Conservation (phyloP, 805 yeast genomes). For the Lipomyces orientalis region DNA sequence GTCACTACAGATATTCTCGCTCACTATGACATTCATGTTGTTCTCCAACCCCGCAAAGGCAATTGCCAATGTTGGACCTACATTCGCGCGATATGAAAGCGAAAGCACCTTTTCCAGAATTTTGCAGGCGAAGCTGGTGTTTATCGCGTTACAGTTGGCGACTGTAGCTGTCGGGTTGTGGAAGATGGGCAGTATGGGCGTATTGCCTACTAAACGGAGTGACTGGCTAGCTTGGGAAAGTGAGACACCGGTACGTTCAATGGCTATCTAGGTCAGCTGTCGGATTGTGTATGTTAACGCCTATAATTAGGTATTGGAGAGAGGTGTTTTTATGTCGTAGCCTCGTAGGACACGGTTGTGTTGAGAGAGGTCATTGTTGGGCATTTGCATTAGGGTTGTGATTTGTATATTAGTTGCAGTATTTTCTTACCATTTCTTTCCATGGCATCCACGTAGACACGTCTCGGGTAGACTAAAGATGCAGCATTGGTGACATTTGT, state of each 20-base stretch:
- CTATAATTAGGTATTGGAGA: slow-evolving; percentile 9
- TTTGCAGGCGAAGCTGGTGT: slow-evolving; percentile 54
- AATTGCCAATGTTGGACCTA: slow-evolving; percentile 59
- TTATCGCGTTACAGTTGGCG: slow-evolving; percentile 54
- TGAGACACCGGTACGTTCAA: slow-evolving; percentile 20
- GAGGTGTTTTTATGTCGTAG: slow-evolving; percentile 18
- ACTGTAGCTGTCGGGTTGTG: slow-evolving; percentile 78
- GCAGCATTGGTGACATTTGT: neutral
- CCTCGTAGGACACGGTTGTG: neutral
- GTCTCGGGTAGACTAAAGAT: neutral
- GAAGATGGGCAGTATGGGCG: slow-evolving; percentile 86
- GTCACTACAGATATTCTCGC: slow-evolving; percentile 85
- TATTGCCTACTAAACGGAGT: slow-evolving; percentile 82
- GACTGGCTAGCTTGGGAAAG: slow-evolving; percentile 93
- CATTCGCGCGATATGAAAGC: slow-evolving; percentile 53
- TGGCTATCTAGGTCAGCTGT: neutral
- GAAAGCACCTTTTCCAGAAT: slow-evolving; percentile 44
- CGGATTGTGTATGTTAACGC: neutral
- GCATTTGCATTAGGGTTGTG: neutral
- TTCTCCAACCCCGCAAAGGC: slow-evolving; percentile 79
- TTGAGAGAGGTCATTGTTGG: neutral
- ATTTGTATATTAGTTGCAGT: neutral
- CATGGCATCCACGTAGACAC: neutral
- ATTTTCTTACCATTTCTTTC: neutral
- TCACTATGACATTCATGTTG: slow-evolving; percentile 85